These are phyloP conservation scores for Venturiaceae sp. DNA, from an alignment of 2,329 filamentous ascomycete genomes.

Conservation along the genomic window DNA sequence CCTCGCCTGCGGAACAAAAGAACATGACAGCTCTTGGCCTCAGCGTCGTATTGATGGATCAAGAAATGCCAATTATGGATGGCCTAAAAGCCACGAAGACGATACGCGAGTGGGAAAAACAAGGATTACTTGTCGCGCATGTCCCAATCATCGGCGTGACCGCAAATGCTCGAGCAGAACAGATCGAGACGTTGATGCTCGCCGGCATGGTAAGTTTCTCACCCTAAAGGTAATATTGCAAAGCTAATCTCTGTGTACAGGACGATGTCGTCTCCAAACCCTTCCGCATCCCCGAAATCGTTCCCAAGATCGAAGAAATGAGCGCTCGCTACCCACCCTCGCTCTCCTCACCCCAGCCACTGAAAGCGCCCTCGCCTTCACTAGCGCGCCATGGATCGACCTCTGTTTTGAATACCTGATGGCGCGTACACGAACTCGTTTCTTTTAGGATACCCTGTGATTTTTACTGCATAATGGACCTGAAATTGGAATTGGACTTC, in stretches of 20 bases:
- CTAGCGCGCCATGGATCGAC: neutral
- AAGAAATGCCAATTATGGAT: conserved; percentile 34
- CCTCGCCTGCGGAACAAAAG: neutral
- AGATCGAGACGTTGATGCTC: conserved; percentile 26
- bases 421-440: too few relatives aligned
- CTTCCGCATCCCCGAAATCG: conserved; percentile 38
- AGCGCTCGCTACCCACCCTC: neutral
- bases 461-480: too few relatives aligned
- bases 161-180: conserved; percentile 29
- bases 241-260: conserved; percentile 15
- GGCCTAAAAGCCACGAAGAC: conserved; percentile 25
- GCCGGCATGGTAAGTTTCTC: conserved; percentile 24
- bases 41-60: conserved; percentile 20
- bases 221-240: neutral
- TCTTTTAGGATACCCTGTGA: too few relatives aligned
- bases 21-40: conserved; percentile 8
- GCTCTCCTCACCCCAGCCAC: neutral
- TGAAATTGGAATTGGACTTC: too few relatives aligned
- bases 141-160: conserved; percentile 32
- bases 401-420: neutral
- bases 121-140: conserved; percentile 22
- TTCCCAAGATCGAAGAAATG: conserved; percentile 41
- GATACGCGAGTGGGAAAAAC: conserved; percentile 26
- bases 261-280: conserved; percentile 42
- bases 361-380: neutral